Conservation (phyloP, 495 filamentous ascomycete species). For the Trichoderma orchidacearum region DNA sequence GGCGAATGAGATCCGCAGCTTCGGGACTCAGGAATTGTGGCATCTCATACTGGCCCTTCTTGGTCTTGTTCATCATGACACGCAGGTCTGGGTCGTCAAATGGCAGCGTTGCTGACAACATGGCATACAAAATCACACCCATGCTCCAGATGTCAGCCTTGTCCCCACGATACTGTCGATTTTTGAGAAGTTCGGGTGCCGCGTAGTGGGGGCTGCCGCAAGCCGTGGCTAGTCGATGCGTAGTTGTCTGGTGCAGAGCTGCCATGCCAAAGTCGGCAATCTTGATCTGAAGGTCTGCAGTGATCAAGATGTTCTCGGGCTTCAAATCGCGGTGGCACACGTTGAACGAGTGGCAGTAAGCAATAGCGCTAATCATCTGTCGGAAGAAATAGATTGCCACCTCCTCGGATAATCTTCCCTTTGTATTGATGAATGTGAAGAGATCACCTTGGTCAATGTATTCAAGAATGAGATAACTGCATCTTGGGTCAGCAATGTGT, state of each 20-base stretch:
- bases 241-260: conserved; percentile 63
- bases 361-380: conserved; percentile 82
- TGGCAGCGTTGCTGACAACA: conserved; percentile 66
- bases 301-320: conserved; percentile 90
- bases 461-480: conserved; percentile 91
- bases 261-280: conserved; percentile 98
- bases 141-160: conserved; percentile 90
- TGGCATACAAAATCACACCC: conserved; percentile 77
- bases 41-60: conserved; percentile 58
- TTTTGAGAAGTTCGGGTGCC: conserved; percentile 75
- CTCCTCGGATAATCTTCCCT: conserved; percentile 55
- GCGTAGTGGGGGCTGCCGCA: conserved; percentile 97
- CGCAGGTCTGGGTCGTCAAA: conserved; percentile 54
- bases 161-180: conserved; percentile 61
- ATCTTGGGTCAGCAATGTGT: conserved; percentile 8
- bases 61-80: conserved; percentile 53
- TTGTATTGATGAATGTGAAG: conserved; percentile 61
- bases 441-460: conserved; percentile 86
- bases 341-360: conserved; percentile 83
- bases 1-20: conserved; percentile 62
- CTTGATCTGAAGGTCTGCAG: conserved; percentile 59
- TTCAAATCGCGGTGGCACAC: conserved; percentile 96
- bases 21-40: conserved; percentile 52
- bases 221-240: conserved; percentile 64
- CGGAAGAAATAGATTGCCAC: conserved; percentile 78